Evolutionary conservation across 1,284 basidiomycete species (phyloP).

Genomic region (Gymnopus androsaceus): DNA sequence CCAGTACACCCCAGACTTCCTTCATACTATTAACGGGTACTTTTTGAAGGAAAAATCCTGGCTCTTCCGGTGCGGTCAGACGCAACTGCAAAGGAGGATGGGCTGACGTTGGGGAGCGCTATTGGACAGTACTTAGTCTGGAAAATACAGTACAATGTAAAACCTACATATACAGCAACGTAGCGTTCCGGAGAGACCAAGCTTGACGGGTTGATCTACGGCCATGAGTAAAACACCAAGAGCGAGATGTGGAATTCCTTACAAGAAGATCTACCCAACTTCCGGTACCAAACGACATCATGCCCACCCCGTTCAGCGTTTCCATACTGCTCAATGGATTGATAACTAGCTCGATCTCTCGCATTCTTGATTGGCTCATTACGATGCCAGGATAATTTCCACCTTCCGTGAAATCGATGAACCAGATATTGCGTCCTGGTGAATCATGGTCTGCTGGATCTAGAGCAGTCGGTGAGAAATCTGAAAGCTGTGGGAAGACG

Average conservation of each 20-base stretch:
- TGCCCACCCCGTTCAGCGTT: conserved; percentile 40
- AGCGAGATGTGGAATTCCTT: conserved; percentile 23
- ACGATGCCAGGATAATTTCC: conserved; percentile 58
- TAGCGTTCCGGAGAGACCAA: conserved; percentile 52
- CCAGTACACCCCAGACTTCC: conserved; percentile 71
- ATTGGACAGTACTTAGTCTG: not conserved
- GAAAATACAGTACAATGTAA: not conserved
- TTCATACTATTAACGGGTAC: conserved; percentile 69
- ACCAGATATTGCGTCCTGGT: conserved; percentile 51
- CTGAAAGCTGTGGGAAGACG: conserved; percentile 47
- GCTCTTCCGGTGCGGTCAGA: conserved; percentile 65
- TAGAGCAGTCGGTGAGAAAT: conserved; percentile 27
- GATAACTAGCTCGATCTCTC: conserved; percentile 63
- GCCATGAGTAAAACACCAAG: conserved; percentile 1
- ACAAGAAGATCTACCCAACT: conserved; percentile 77
- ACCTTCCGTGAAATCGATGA: conserved; percentile 69
- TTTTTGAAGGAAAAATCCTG: conserved; percentile 68
- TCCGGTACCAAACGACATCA: conserved; percentile 52
- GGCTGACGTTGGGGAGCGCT: conserved; percentile 62
- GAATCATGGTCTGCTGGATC: conserved; percentile 21
- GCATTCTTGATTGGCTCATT: conserved; percentile 70
- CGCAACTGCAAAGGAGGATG: conserved; percentile 73
- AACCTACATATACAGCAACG: conserved; percentile 45
- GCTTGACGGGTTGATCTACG: conserved; percentile 48
- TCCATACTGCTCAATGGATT: conserved; percentile 55